These are phyloP conservation scores for Trichothecium sympodiale DNA, from an alignment of 2,329 filamentous ascomycete genomes.

Conservation along the genomic window DNA sequence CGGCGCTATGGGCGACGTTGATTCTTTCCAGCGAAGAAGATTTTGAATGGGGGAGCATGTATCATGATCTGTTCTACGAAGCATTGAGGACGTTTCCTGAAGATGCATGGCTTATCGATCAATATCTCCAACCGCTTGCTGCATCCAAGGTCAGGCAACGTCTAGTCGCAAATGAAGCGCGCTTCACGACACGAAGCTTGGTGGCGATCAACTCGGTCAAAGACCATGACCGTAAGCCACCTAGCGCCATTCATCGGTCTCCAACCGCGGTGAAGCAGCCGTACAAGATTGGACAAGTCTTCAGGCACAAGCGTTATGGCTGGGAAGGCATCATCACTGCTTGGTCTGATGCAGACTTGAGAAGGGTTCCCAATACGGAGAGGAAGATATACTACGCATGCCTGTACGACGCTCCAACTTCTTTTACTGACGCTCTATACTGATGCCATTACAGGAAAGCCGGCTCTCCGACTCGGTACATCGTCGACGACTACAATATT, in stretches of 20 bases:
- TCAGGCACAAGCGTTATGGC: constrained; percentile 68
- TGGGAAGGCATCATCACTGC: constrained; percentile 78
- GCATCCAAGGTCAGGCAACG: not conserved
- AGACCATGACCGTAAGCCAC: too few species aligned
- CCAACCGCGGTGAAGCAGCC: constrained; percentile 7
- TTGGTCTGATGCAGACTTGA: constrained; percentile 53
- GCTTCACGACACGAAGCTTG: not conserved
- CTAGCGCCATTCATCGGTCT: not conserved
- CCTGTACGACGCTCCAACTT: constrained; percentile 14
- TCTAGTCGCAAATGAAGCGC: not conserved
- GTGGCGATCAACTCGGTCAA: not conserved
- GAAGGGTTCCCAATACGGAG: too few species aligned
- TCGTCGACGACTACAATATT: constrained; percentile 63
- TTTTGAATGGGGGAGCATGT: constrained; percentile 45
- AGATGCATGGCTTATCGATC: constrained; percentile 61
- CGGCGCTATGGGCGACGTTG: constrained; percentile 60
- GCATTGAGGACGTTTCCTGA: constrained; percentile 33
- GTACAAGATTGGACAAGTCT: constrained; percentile 72
- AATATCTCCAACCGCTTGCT: constrained; percentile 38
- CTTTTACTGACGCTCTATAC: constrained; percentile 11
- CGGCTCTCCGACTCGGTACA: constrained; percentile 19
- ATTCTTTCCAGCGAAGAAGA: constrained; percentile 38
- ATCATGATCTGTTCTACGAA: constrained; percentile 51
- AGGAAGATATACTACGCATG: constrained; percentile 6
- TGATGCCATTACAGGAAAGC: too few species aligned